phyloP scores from a whole-genome alignment of 805 yeast genomes.

The Schizosaccharomyces lindneri region DNA sequence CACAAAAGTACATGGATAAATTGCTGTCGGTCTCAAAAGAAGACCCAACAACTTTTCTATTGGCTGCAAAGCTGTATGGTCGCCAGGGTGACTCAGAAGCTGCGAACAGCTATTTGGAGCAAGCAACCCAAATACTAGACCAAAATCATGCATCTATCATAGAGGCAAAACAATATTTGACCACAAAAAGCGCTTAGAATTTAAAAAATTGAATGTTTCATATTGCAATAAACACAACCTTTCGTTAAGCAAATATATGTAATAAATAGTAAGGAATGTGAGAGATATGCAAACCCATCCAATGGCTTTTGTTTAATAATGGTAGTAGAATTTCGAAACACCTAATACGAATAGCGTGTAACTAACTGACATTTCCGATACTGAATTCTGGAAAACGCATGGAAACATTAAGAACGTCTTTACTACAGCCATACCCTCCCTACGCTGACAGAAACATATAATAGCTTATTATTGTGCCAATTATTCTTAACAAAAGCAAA shows the following conservation, averaged over 20 bases:
- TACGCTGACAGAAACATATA: background rate
- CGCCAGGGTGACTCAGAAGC: background rate
- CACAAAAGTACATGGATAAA: slow-evolving; percentile 7
- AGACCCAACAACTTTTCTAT: background rate
- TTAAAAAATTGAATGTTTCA: background rate
- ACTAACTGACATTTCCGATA: too few relatives aligned
- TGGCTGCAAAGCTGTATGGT: background rate
- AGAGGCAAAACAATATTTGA: background rate
- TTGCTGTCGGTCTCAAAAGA: background rate
- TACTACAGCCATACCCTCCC: background rate
- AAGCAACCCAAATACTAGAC: background rate
- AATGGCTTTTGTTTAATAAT: too few relatives aligned
- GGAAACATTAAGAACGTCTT: too few relatives aligned
- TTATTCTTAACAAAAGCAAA: background rate
- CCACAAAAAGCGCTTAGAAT: background rate
- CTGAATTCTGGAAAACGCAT: too few relatives aligned
- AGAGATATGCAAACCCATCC: too few relatives aligned
- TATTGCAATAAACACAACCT: background rate
- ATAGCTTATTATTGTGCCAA: background rate
- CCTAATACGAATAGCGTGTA: too few relatives aligned
- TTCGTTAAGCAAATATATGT: too few relatives aligned
- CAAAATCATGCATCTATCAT: background rate
- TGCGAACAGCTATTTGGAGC: background rate
- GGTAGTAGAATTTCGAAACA: too few relatives aligned
- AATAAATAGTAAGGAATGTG: too few relatives aligned